These are phyloP conservation scores for Crithidia thermophila DNA, from an alignment of 208 protist genomes.

Conservation along the genomic window DNA sequence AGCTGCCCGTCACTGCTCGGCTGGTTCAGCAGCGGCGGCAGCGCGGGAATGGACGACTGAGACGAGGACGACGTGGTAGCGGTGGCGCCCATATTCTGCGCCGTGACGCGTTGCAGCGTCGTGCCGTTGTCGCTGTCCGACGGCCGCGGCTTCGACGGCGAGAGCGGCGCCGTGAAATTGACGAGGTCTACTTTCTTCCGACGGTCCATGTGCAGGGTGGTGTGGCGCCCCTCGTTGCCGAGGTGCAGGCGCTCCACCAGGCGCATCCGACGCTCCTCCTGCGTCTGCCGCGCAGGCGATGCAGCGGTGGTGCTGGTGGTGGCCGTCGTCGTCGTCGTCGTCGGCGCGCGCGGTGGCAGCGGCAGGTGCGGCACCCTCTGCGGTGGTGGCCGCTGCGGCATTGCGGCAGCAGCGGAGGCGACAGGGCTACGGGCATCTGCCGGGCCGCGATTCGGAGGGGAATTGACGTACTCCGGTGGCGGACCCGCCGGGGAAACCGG, in stretches of 20 bases:
- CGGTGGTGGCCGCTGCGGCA: too few species aligned
- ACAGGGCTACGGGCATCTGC: too few species aligned
- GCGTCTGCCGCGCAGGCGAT: too few species aligned
- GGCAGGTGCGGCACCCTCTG: background rate
- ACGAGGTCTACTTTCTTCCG: background rate
- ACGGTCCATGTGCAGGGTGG: background rate
- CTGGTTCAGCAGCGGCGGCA: background rate
- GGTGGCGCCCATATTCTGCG: too few species aligned
- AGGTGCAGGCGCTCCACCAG: too few species aligned
- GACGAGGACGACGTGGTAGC: background rate
- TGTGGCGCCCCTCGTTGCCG: background rate
- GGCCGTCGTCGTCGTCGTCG: background rate
- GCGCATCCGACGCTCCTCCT: too few species aligned
- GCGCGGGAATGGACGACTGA: slow-evolving; percentile 10
- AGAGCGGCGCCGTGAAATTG: background rate
- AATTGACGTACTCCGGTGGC: too few species aligned
- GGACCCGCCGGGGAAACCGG: too few species aligned
- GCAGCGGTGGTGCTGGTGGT: too few species aligned
- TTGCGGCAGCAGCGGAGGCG: too few species aligned
- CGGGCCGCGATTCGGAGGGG: too few species aligned
- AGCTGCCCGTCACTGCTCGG: background rate
- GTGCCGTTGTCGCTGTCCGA: background rate
- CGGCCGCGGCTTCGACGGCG: background rate
- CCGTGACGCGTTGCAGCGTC: background rate
- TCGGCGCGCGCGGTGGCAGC: background rate